Evolutionary conservation across 805 yeast species (phyloP).

Genomic region (Candida vaughaniae): DNA sequence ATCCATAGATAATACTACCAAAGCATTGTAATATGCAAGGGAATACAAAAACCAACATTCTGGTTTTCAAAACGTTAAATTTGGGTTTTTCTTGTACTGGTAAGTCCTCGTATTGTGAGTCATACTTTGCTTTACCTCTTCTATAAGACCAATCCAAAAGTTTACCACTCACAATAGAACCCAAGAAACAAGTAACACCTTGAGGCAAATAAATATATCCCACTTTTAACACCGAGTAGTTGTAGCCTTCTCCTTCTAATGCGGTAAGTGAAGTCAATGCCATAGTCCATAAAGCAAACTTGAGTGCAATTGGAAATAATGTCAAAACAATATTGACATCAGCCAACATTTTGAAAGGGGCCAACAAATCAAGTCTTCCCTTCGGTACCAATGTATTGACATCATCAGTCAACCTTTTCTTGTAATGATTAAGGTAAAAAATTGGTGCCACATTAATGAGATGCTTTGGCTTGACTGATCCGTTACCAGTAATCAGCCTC

Average conservation of each 20-base stretch:
- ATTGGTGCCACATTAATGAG: slow-evolving; percentile 47
- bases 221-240: slow-evolving; percentile 52
- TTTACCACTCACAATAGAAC: slow-evolving; percentile 60
- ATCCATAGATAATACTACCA: slow-evolving; percentile 53
- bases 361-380: slow-evolving; percentile 23
- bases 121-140: slow-evolving; percentile 20
- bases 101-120: slow-evolving; percentile 22
- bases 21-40: slow-evolving; percentile 38
- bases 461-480: slow-evolving; percentile 53
- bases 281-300: slow-evolving; percentile 70
- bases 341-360: slow-evolving; percentile 43
- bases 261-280: slow-evolving; percentile 61
- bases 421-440: slow-evolving; percentile 28
- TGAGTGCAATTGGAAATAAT: slow-evolving; percentile 58
- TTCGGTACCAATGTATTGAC: slow-evolving; percentile 15
- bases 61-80: slow-evolving; percentile 55
- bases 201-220: slow-evolving; percentile 76
- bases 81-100: slow-evolving; percentile 28
- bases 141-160: slow-evolving; percentile 53
- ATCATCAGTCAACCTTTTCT: slow-evolving; percentile 31
- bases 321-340: slow-evolving; percentile 46
- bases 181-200: slow-evolving; percentile 64
- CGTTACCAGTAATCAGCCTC: slow-evolving; percentile 72
- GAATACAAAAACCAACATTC: slow-evolving; percentile 42
- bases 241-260: slow-evolving; percentile 47